A percentile compares a stretch with the other conserved stretches of the same genome.
phyloP scores from a whole-genome alignment of 805 yeast species.

The Aciculoconidium aculeatum region DNA sequence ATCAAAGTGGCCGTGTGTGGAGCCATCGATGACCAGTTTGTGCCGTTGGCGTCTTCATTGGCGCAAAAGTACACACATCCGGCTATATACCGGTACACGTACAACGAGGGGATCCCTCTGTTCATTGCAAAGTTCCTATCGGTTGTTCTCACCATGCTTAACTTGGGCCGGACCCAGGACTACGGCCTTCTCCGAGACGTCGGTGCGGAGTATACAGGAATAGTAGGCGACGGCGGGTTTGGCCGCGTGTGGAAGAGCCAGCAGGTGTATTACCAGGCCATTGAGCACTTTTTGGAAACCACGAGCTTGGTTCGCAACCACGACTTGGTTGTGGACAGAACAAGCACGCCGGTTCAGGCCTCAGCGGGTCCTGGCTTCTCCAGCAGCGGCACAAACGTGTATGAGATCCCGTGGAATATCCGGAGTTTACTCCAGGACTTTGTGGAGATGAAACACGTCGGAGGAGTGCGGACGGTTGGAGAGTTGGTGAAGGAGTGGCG shows the following conservation, averaged over 20 bases:
- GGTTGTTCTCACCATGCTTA: conserved; percentile 25
- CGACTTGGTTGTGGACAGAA: conserved; percentile 7
- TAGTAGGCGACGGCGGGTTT: conserved; percentile 19
- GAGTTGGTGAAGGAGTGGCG: conserved; percentile 20
- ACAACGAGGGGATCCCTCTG: conserved; percentile 19
- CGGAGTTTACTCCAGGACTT: conserved; percentile 34
- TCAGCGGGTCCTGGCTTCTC: too few relatives aligned
- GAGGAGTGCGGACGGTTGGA: conserved; percentile 16
- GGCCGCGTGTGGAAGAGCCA: conserved; percentile 19
- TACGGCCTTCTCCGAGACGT: conserved; percentile 25
- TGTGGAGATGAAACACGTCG: conserved; percentile 25
- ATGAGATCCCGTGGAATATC: conserved; percentile 33
- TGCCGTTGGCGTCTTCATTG: conserved; percentile 31
- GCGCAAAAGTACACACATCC: conserved; percentile 29
- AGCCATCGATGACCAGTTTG: conserved; percentile 28
- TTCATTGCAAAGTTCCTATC: conserved; percentile 25
- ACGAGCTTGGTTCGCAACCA: conserved; percentile 21
- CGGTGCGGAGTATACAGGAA: conserved; percentile 24
- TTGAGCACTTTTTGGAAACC: conserved; percentile 31
- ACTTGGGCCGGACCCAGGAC: conserved; percentile 28
- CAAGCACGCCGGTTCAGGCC: background rate
- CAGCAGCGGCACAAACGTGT: conserved; percentile 12
- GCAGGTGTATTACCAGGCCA: conserved; percentile 23
- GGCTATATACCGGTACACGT: conserved; percentile 27
- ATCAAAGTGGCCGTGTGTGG: conserved; percentile 34